Base-by-base conservation (phyloP, 441 rosid genomes). In the Manihot esculenta region DNA sequence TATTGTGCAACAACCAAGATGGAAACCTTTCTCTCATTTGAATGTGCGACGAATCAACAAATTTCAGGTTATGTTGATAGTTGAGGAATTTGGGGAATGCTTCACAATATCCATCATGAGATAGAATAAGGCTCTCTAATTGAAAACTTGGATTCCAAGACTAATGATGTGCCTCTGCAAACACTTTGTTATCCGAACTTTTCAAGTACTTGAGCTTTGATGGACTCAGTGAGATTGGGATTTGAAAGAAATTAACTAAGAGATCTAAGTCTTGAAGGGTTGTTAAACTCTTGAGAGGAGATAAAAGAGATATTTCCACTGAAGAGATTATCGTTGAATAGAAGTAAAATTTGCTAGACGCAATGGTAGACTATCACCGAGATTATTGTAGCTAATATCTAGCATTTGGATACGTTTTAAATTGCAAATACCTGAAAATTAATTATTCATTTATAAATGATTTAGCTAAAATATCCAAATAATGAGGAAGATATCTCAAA, bases 11-110 rank as follows among this genome's bases (percentile, higher is more conserved):
- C 41, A 35, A 35, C 41, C 41, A 35, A 35, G 35, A 8, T 33
- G 80, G 84, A 80, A 80, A 76, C 2, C 30, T 41, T 8, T 71
- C 81, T 0, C 1, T 33, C 14, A 83, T 21, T 6, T 14, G 13
- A 11, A 55, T 64, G 23, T 56, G 3, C 2, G 72, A 67, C 2
- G 79, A 63, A 44, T 57, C 50, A 27, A 84, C 7, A 0, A 1
- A 0, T n/a, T 8, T 1, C 11, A 81, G 11, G 38, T 70, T 63
- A 47, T 63, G 57, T 23, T 79, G 82, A 65, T 73, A 21, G 12
- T 51, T 61, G 15, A 79, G 76, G 69, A 81, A 81, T 9, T 62
- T 69, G 0, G 83, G 83, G 35, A 75, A 35, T 56, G 11, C 3
- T 45, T 30, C 23, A 30, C 59, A 60, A 35, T 55, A 3, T 47